phyloP scores from a whole-genome alignment of 306 rosid genomes.

The Purshia tridentata region DNA sequence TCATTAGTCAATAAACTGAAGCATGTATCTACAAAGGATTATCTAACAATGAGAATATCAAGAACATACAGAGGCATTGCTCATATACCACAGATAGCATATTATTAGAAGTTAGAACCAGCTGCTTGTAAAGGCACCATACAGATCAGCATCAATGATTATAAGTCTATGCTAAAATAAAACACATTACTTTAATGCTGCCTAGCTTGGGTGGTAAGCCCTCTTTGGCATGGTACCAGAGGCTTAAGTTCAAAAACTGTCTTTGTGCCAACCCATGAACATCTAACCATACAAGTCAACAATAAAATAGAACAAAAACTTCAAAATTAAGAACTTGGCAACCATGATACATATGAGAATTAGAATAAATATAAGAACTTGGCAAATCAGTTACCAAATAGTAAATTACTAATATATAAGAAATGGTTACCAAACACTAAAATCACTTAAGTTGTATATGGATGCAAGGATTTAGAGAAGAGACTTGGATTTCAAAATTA shows the following conservation, averaged over 20 bases:
- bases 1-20: conserved; percentile 11
- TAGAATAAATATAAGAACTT: neutral
- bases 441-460: neutral
- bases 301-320: neutral
- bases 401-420: neutral
- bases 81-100: neutral
- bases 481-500: neutral
- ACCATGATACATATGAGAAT: neutral
- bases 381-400: neutral
- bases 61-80: neutral
- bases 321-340: neutral
- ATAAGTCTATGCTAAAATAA: neutral
- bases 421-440: neutral
- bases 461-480: neutral
- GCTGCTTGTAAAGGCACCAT: neutral
- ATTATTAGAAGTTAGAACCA: neutral
- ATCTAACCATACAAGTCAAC: neutral
- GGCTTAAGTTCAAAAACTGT: conserved; percentile 6
- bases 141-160: neutral
- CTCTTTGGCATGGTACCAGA: conserved; percentile 6
- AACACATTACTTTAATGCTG: neutral
- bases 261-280: neutral
- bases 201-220: conserved; percentile 13
- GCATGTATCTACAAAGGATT: conserved; percentile 18
- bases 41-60: conserved; percentile 6